phyloP scores from a whole-genome alignment of 164 flowering plant genomes.

The Cinnamomum micranthum region DNA sequence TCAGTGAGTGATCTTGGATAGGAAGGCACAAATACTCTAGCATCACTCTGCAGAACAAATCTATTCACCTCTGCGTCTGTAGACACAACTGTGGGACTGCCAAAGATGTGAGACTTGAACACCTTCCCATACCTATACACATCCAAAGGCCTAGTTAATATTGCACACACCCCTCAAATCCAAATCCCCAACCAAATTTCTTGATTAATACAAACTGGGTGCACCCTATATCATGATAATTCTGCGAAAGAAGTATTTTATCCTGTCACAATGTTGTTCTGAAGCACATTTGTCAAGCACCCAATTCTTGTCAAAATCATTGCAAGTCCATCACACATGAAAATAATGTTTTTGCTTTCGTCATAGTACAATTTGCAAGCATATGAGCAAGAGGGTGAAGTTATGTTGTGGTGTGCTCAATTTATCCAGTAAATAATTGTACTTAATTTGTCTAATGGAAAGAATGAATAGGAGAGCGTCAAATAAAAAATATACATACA shows the following conservation, averaged over 20 bases:
- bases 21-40: slow-evolving; percentile 63
- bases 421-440: not conserved
- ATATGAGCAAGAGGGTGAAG: not conserved
- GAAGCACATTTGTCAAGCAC: not conserved
- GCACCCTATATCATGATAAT: not conserved
- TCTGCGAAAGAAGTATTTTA: not conserved
- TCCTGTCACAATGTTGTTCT: not conserved
- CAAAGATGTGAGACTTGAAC: slow-evolving; percentile 93
- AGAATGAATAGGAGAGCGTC: not conserved
- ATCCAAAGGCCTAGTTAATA: not conserved
- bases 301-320: not conserved
- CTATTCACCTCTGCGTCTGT: slow-evolving; percentile 86
- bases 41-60: slow-evolving; percentile 74
- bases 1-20: slow-evolving; percentile 87
- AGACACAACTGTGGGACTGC: slow-evolving; percentile 73
- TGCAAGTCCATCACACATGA: not conserved
- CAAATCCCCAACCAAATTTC: not conserved
- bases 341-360: not conserved
- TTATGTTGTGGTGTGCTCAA: not conserved
- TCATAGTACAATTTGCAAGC: not conserved
- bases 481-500: too few relatives aligned
- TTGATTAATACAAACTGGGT: not conserved
- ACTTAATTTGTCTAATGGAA: not conserved
- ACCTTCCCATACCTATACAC: slow-evolving; percentile 83
- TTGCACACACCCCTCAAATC: not conserved